These are phyloP conservation scores for Mayamaea pseudoterrestris DNA, from an alignment of 108 stramenopile species.

Conservation along the genomic window DNA sequence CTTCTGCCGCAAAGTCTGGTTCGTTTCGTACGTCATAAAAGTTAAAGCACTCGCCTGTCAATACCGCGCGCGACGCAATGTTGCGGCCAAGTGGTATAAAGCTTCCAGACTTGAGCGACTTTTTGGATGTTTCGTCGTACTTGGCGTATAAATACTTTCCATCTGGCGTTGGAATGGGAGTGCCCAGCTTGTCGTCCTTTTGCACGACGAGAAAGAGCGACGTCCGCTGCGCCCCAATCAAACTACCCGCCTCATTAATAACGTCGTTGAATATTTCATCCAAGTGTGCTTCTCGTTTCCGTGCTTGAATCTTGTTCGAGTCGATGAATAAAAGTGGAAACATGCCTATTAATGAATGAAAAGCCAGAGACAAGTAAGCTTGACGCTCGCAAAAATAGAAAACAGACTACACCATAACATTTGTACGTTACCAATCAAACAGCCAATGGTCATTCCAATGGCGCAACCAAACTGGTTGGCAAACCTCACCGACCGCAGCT, in stretches of 20 bases:
- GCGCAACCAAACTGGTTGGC: conserved; percentile 69
- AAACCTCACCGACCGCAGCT: conserved; percentile 48
- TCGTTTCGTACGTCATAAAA: conserved; percentile 24
- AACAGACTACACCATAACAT: too few species aligned
- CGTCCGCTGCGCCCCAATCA: conserved; percentile 47
- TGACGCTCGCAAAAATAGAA: too few species aligned
- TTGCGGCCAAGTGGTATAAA: conserved; percentile 35
- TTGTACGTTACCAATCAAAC: too few species aligned
- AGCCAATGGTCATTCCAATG: conserved; percentile 84
- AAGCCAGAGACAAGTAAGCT: too few species aligned
- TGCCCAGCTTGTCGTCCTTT: background rate
- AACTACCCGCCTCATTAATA: conserved; percentile 37
- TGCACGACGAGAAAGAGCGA: conserved; percentile 36
- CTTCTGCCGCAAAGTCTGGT: conserved; percentile 17
- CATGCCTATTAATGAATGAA: too few species aligned
- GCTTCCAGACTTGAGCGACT: background rate
- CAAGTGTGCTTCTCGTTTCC: conserved; percentile 33
- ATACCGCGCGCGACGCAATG: conserved; percentile 29
- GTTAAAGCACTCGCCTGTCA: conserved; percentile 44
- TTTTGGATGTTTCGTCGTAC: conserved; percentile 5
- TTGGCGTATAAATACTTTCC: conserved; percentile 45
- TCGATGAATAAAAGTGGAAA: conserved; percentile 79
- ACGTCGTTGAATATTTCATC: conserved; percentile 40
- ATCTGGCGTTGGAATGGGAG: conserved; percentile 11
- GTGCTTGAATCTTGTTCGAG: conserved; percentile 17